Evolutionary conservation across 2,329 filamentous ascomycete genomes (phyloP).

Genomic region (Xylariaceae sp.): DNA sequence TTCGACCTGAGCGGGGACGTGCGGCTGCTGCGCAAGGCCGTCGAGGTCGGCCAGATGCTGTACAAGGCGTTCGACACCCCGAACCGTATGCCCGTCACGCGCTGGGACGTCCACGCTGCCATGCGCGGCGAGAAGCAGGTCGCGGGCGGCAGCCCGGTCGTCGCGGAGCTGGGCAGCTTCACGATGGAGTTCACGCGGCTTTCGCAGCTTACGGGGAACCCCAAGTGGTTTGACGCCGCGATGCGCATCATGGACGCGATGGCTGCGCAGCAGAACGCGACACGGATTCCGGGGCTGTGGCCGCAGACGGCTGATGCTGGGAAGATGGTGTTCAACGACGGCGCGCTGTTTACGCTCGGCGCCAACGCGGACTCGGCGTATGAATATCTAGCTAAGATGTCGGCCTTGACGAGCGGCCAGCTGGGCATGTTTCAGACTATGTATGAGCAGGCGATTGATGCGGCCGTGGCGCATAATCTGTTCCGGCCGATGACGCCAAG

Average conservation of each 20-base stretch:
- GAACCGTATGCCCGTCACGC: slow-evolving; percentile 47
- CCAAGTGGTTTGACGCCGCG: slow-evolving; percentile 76
- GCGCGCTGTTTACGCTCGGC: slow-evolving; percentile 44
- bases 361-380: slow-evolving; percentile 51
- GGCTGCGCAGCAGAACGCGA: slow-evolving; percentile 67
- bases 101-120: background rate
- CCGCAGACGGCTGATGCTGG: slow-evolving; percentile 67
- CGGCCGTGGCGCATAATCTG: slow-evolving; percentile 65
- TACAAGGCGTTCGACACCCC: slow-evolving; percentile 53
- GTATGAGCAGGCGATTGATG: slow-evolving; percentile 56
- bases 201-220: slow-evolving; percentile 72
- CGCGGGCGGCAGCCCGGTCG: too few relatives aligned
- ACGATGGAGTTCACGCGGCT: slow-evolving; percentile 75
- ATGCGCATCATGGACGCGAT: slow-evolving; percentile 71
- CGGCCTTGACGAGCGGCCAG: slow-evolving; percentile 67
- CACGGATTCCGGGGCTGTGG: slow-evolving; percentile 75
- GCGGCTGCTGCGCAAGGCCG: slow-evolving; percentile 48
- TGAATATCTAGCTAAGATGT: slow-evolving; percentile 66
- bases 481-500: slow-evolving; percentile 68
- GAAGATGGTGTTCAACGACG: slow-evolving; percentile 51
- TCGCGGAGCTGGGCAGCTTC: too few relatives aligned
- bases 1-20: slow-evolving; percentile 47
- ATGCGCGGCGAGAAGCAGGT: background rate
- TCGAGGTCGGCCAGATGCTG: slow-evolving; percentile 53
- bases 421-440: slow-evolving; percentile 47